Evolutionary conservation across 768 basidiomycete genomes (phyloP).

Genomic region (Lactifluus pinguis): DNA sequence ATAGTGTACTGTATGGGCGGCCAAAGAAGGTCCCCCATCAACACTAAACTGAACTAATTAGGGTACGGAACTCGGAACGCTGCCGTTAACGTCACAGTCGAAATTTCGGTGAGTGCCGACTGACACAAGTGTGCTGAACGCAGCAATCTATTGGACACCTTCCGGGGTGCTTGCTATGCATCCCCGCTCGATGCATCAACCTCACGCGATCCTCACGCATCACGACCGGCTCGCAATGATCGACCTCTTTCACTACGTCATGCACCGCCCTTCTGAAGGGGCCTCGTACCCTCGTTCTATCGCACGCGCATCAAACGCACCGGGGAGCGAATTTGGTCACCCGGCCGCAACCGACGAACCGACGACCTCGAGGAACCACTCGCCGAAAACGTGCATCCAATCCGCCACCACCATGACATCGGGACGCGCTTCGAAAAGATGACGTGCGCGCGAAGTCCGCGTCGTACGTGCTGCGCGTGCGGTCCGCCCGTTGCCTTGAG

Average conservation of each 20-base stretch:
- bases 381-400: conserved; percentile 96
- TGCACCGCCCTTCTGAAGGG: conserved; percentile 81
- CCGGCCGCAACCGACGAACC: conserved; percentile 48
- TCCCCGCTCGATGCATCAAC: conserved; percentile 73
- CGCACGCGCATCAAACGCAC: conserved; percentile 93
- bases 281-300: conserved; percentile 86
- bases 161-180: conserved; percentile 78
- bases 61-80: no score
- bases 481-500: conserved; percentile 48
- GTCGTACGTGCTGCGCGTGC: conserved; percentile 81
- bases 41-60: no score
- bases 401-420: conserved; percentile 93
- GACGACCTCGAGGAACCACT: conserved; percentile 59
- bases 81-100: no score
- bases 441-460: conserved; percentile 57
- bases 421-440: conserved; percentile 56
- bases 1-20: no score
- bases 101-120: no score
- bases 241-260: conserved; percentile 86
- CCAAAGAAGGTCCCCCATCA: no score
- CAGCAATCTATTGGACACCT: conserved; percentile 44
- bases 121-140: no score
- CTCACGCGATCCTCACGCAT: conserved; percentile 56
- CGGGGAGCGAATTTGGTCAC: conserved; percentile 95
- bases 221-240: conserved; percentile 81